Evolutionary conservation across 768 basidiomycete species (phyloP).

Genomic region (Tricholoma bakamatsutake): DNA sequence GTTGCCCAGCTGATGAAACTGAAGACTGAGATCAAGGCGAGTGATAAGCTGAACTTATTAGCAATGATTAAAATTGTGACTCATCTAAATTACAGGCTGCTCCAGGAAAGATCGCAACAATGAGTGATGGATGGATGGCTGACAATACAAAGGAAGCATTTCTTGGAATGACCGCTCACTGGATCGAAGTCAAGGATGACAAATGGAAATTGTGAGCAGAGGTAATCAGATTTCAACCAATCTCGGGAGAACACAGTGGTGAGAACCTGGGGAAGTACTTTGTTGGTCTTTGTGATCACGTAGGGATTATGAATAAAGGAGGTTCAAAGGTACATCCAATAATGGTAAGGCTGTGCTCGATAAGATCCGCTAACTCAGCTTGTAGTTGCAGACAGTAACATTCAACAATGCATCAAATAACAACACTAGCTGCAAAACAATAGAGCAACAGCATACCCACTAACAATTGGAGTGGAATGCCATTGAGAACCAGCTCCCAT

Average conservation of each 20-base stretch:
- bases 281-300: slow-evolving; percentile 15
- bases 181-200: slow-evolving; percentile 15
- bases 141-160: neutral
- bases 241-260: slow-evolving; percentile 19
- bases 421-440: slow-evolving; percentile 10
- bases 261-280: slow-evolving; percentile 22
- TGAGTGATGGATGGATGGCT: no score
- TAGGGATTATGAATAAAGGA: slow-evolving; percentile 9
- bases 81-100: neutral
- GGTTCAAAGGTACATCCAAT: slow-evolving; percentile 21
- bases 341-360: no score
- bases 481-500: slow-evolving; percentile 15
- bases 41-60: no score
- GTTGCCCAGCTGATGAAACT: slow-evolving; percentile 4
- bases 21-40: slow-evolving; percentile 9
- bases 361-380: neutral
- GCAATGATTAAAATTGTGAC: no score
- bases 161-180: slow-evolving; percentile 15
- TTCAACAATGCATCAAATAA: slow-evolving; percentile 22
- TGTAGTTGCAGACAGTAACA: slow-evolving; percentile 14
- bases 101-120: neutral
- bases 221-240: neutral
- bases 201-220: neutral
- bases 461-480: slow-evolving; percentile 9
- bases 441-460: slow-evolving; percentile 1